Evolutionary conservation across 2,329 filamentous ascomycete species (phyloP).

Genomic region (Cucurbitaria berberidis): DNA sequence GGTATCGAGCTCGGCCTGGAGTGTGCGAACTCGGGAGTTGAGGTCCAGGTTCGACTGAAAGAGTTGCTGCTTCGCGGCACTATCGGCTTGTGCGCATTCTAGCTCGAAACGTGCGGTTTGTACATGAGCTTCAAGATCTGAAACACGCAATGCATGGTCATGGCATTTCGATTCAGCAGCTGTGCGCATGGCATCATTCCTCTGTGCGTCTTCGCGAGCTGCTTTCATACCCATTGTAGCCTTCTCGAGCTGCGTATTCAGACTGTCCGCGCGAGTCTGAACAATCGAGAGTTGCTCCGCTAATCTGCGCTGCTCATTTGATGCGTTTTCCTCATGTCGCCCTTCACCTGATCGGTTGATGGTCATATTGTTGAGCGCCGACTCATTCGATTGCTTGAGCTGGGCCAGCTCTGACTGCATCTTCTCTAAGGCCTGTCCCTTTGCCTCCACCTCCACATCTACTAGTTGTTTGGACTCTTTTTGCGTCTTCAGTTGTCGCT

Average conservation of each 20-base stretch:
- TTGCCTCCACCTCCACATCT: slow-evolving; percentile 18
- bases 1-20: slow-evolving; percentile 28
- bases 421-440: slow-evolving; percentile 16
- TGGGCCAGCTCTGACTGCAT: slow-evolving; percentile 24
- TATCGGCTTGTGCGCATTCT: slow-evolving; percentile 33
- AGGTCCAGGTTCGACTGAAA: slow-evolving; percentile 33
- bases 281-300: slow-evolving; percentile 30
- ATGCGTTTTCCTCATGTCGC: slow-evolving; percentile 6
- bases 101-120: slow-evolving; percentile 33
- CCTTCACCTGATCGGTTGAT: slow-evolving; percentile 2
- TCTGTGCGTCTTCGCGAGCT: slow-evolving; percentile 32
- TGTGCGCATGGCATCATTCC: slow-evolving; percentile 11
- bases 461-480: slow-evolving; percentile 24
- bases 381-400: slow-evolving; percentile 14
- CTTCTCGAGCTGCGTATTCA: slow-evolving; percentile 34
- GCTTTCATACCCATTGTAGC: slow-evolving; percentile 34
- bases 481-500: slow-evolving; percentile 22
- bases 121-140: slow-evolving; percentile 32
- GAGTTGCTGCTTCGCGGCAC: slow-evolving; percentile 33
- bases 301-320: slow-evolving; percentile 17
- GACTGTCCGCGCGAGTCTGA: slow-evolving; percentile 31
- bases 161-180: slow-evolving; percentile 13
- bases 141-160: slow-evolving; percentile 16
- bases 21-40: slow-evolving; percentile 24
- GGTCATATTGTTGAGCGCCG: slow-evolving; percentile 11